Evolutionary conservation across 2,329 filamentous ascomycete genomes (phyloP), one percentile per base, ranked within the genome.

Genomic region (Myotisia sp.): DNA sequence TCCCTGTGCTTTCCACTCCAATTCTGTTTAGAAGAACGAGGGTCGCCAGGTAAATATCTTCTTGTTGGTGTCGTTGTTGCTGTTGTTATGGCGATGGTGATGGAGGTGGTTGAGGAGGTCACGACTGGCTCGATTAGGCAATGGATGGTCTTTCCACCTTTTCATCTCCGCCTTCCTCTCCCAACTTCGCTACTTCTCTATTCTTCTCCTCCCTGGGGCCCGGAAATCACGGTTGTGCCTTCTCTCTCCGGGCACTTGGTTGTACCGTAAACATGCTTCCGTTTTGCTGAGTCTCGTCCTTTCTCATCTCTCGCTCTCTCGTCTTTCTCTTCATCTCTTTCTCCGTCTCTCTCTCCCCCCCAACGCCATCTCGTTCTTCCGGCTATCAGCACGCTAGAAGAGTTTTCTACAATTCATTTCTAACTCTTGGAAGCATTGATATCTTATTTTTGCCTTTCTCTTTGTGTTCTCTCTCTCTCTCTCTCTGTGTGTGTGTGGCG

Each of bases 231-330:
- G n/a, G n/a, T n/a, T n/a, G n/a, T n/a, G n/a, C n/a, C n/a, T n/a
- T n/a, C n/a, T n/a, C n/a, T n/a, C n/a, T n/a, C n/a, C n/a, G n/a
- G n/a, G n/a, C n/a, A n/a, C n/a, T n/a, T n/a, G n/a, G n/a, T n/a
- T n/a, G n/a, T n/a, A n/a, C n/a, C n/a, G n/a, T n/a, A n/a, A n/a
- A n/a, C n/a, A n/a, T n/a, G n/a, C n/a, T n/a, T n/a, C n/a, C n/a
- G n/a, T n/a, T n/a, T n/a, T n/a, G n/a, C n/a, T n/a, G n/a, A n/a
- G n/a, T n/a, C n/a, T n/a, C n/a, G n/a, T n/a, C n/a, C n/a, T n/a
- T n/a, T 42, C 34, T 22, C 20, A 36, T 38, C 22, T 29, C 37
- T 51, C 50, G 47, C 46, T 37, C 26, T 42, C 44, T 42, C 44
- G 48, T 44, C 47, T 44, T 39, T 33, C 26, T 35, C 39, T 35